phyloP scores from a whole-genome alignment of 2,329 filamentous ascomycete species.

The Curvularia hawaiiensis region DNA sequence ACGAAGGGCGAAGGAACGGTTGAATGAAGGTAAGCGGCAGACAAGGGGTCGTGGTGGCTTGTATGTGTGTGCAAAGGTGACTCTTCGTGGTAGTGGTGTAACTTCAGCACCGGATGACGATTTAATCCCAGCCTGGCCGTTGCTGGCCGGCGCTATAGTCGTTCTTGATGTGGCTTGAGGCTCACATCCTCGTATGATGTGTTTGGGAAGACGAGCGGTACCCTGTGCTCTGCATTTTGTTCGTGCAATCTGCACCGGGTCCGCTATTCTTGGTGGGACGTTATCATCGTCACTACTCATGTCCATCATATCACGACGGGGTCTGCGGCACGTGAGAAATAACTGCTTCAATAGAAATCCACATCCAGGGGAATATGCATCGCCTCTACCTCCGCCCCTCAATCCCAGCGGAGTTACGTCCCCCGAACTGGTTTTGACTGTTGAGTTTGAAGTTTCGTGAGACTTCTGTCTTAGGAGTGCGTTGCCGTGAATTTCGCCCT shows the following conservation, averaged over 20 bases:
- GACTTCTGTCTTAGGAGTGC: neutral
- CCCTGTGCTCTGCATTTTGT: neutral
- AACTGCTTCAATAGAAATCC: constrained; percentile 4
- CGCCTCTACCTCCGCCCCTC: constrained; percentile 16
- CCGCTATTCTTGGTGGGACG: neutral
- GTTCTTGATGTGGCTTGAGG: neutral
- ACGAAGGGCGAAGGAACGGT: neutral
- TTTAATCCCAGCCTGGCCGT: no score
- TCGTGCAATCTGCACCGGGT: neutral
- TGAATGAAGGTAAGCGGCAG: neutral
- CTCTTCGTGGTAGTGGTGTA: neutral
- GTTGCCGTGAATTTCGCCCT: neutral
- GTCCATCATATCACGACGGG: neutral
- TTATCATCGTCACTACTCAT: constrained; percentile 3
- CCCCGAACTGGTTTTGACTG: constrained; percentile 9
- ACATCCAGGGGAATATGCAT: neutral
- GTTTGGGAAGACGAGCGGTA: constrained; percentile 1
- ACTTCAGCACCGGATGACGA: no score
- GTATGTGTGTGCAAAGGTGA: neutral
- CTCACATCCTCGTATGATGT: neutral
- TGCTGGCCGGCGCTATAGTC: neutral
- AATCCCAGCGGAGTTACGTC: constrained; percentile 1
- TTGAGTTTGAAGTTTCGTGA: constrained; percentile 7
- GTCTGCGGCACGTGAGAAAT: constrained; percentile 8
- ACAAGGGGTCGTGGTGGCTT: neutral